phyloP scores from a whole-genome alignment of 768 basidiomycete species.

The Lactarius sanguifluus region DNA sequence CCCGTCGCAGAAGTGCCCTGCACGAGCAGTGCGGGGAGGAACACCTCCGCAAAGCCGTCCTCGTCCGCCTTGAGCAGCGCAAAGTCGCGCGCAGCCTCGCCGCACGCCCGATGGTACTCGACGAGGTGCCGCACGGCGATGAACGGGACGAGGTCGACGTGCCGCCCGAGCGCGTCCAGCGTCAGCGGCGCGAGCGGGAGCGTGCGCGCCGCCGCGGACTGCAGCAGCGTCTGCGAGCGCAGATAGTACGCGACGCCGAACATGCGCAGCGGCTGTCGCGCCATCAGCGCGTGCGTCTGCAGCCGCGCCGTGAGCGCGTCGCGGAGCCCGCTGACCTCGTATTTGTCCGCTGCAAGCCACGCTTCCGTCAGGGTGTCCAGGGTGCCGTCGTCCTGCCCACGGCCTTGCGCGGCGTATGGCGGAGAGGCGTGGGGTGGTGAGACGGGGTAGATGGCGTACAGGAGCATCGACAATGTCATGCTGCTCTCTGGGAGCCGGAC shows the following conservation, averaged over 20 bases:
- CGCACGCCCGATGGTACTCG: constrained; percentile 15
- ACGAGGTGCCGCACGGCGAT: constrained; percentile 15
- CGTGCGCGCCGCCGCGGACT: constrained; percentile 7
- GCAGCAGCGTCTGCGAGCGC: constrained; percentile 9
- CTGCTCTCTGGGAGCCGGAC: constrained; percentile 10
- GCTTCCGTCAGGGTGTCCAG: constrained; percentile 8
- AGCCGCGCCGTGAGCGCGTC: not conserved
- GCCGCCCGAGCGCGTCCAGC: constrained; percentile 12
- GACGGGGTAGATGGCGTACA: constrained; percentile 12
- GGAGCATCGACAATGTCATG: constrained; percentile 5
- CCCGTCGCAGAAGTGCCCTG: not conserved
- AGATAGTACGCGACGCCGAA: constrained; percentile 13
- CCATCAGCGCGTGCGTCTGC: constrained; percentile 11
- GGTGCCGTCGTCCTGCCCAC: not conserved
- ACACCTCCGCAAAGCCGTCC: constrained; percentile 15
- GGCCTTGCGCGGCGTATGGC: not conserved
- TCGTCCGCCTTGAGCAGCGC: constrained; percentile 7
- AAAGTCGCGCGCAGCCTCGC: constrained; percentile 2
- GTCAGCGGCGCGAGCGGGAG: constrained; percentile 12
- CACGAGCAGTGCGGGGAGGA: constrained; percentile 1
- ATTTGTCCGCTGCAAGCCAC: constrained; percentile 11
- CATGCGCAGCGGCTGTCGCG: constrained; percentile 10
- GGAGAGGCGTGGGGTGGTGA: not conserved
- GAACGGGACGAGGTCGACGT: constrained; percentile 17
- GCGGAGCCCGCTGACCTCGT: constrained; percentile 13